A percentile compares a stretch with the other conserved stretches of the same genome.
phyloP scores from a whole-genome alignment of 164 flowering plant genomes.

The Magnolia changhungtana region DNA sequence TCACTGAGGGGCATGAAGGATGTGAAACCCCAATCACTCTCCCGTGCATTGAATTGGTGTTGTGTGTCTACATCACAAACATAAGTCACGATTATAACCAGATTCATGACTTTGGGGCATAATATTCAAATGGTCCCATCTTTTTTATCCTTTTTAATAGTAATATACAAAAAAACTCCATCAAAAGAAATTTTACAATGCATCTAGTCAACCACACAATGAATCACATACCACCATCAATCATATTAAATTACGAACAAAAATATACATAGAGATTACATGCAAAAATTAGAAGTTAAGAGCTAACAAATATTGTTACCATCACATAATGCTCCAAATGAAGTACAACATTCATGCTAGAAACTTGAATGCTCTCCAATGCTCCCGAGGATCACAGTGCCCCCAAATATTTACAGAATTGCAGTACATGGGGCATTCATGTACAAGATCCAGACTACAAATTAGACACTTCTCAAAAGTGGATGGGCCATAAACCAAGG shows the following conservation, averaged over 20 bases:
- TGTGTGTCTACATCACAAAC: conserved; percentile 61
- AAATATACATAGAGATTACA: neutral
- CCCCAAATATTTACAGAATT: no score
- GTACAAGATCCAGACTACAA: no score
- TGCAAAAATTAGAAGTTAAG: no score
- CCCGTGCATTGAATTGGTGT: conserved; percentile 83
- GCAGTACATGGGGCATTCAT: no score
- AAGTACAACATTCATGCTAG: no score
- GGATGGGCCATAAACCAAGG: no score
- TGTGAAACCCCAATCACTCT: conserved; percentile 93
- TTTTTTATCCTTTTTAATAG: neutral
- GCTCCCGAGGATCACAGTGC: no score
- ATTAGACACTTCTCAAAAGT: no score
- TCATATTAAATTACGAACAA: neutral
- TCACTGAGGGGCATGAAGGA: conserved; percentile 90
- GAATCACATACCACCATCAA: neutral
- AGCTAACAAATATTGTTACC: no score
- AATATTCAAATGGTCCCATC: neutral
- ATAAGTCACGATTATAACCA: neutral
- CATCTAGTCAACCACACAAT: neutral
- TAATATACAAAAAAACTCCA: neutral
- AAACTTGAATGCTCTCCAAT: no score
- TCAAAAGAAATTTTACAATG: neutral
- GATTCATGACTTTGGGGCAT: neutral
- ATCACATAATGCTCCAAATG: no score